A percentile compares a stretch with the other conserved stretches of the same genome.
phyloP scores from a whole-genome alignment of 495 filamentous ascomycete genomes.

The Tetracladium setigerum region DNA sequence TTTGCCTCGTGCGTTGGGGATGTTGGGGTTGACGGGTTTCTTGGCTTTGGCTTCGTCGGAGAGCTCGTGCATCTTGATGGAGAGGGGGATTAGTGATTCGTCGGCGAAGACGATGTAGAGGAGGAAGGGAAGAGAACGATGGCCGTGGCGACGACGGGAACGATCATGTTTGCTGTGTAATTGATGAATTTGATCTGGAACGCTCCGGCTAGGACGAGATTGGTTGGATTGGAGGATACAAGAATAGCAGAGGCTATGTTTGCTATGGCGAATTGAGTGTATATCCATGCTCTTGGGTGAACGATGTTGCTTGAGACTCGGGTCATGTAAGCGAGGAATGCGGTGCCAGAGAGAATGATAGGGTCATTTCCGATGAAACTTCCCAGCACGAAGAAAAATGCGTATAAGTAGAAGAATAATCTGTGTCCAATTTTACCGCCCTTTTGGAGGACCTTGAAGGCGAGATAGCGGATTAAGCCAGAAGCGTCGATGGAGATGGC shows the following conservation, averaged over 20 bases:
- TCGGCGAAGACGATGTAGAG: conserved; percentile 56
- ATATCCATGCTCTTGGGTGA: conserved; percentile 60
- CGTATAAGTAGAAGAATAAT: conserved; percentile 60
- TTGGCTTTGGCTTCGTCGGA: conserved; percentile 42
- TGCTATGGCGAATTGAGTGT: conserved; percentile 58
- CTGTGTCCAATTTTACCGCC: conserved; percentile 52
- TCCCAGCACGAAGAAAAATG: conserved; percentile 59
- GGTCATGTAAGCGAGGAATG: conserved; percentile 67
- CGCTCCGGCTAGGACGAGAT: conserved; percentile 61
- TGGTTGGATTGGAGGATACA: conserved; percentile 65
- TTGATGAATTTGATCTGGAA: conserved; percentile 59
- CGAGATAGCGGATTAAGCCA: conserved; percentile 55
- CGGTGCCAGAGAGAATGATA: conserved; percentile 60
- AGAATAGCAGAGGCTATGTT: conserved; percentile 63
- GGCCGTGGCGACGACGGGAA: conserved; percentile 54
- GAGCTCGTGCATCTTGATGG: conserved; percentile 58
- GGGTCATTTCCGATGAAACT: conserved; percentile 64
- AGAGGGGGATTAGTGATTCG: conserved; percentile 50
- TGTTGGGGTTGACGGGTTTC: conserved; percentile 59
- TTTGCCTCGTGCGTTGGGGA: conserved; percentile 49
- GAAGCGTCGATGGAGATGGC: conserved; percentile 68
- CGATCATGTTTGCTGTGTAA: conserved; percentile 64
- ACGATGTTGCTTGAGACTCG: conserved; percentile 60
- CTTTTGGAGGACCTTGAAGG: conserved; percentile 59
- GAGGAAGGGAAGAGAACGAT: conserved; percentile 58